Percentiles rank a stretch among this genome's conserved stretches.
Evolutionary conservation across 345 rosid species (phyloP).

Genomic region (Aurinia saxatilis): DNA sequence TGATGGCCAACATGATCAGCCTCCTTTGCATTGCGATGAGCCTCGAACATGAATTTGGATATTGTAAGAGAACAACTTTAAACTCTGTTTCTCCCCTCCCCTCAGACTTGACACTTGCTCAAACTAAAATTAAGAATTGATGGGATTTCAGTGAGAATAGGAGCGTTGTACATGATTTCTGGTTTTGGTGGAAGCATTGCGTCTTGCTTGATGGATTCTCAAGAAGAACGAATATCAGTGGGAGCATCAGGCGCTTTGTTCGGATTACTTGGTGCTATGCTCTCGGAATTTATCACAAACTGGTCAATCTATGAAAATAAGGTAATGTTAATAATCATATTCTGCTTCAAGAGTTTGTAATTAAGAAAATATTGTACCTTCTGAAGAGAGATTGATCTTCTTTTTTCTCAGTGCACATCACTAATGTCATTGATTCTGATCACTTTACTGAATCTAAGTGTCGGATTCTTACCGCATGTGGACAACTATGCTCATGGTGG

Average conservation of each 20-base stretch:
- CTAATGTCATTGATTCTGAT: conserved; percentile 53
- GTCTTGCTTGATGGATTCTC: conserved; percentile 40
- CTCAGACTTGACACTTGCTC: no score
- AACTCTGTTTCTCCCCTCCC: no score
- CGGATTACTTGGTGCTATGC: conserved; percentile 93
- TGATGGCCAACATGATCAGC: conserved; percentile 73
- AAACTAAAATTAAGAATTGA: neutral
- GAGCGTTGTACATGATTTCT: conserved; percentile 54
- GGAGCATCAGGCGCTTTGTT: conserved; percentile 97
- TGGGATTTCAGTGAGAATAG: conserved; percentile 61
- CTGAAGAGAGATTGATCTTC: neutral
- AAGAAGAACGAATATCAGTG: conserved; percentile 45
- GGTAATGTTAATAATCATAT: conserved; percentile 31
- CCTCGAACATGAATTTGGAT: conserved; percentile 88
- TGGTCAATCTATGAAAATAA: conserved; percentile 84
- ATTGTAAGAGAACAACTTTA: conserved; percentile 37
- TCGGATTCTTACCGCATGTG: conserved; percentile 70
- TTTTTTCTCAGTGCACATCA: conserved; percentile 52
- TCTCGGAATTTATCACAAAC: conserved; percentile 85
- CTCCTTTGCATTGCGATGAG: conserved; percentile 66
- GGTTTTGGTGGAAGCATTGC: conserved; percentile 84
- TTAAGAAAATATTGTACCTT: neutral
- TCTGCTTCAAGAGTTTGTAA: neutral
- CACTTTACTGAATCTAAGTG: conserved; percentile 61
- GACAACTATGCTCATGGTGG: conserved; percentile 95